Conservation (phyloP, 495 filamentous ascomycete species). For the Aspergillus kassunensis region DNA sequence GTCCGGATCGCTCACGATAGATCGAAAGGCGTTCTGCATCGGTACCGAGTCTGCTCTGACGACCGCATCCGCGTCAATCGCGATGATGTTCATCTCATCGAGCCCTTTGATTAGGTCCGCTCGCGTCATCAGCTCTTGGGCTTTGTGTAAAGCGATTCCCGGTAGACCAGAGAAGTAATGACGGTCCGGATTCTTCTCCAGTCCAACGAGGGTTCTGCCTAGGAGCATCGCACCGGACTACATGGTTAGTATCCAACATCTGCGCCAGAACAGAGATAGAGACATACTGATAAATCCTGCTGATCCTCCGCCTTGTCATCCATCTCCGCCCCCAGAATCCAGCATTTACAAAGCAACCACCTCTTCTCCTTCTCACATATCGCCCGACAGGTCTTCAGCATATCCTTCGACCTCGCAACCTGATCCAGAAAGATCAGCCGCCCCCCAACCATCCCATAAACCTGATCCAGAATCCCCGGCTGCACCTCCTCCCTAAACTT, state of each 20-base stretch:
- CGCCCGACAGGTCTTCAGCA: slow-evolving; percentile 69
- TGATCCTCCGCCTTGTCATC: slow-evolving; percentile 99
- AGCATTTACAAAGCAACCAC: slow-evolving; percentile 93
- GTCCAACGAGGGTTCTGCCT: slow-evolving; percentile 80
- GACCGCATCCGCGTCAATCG: slow-evolving; percentile 80
- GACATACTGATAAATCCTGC: slow-evolving; percentile 83
- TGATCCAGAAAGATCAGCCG: slow-evolving; percentile 80
- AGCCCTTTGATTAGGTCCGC: slow-evolving; percentile 89
- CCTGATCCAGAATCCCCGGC: slow-evolving; percentile 56
- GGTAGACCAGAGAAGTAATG: slow-evolving; percentile 73
- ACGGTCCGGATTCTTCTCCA: slow-evolving; percentile 60
- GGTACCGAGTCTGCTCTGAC: slow-evolving; percentile 93
- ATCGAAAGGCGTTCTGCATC: slow-evolving; percentile 87
- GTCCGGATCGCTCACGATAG: slow-evolving; percentile 65
- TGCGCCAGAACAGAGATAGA: no score
- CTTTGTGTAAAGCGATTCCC: slow-evolving; percentile 76
- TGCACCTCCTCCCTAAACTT: slow-evolving; percentile 59
- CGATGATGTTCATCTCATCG: slow-evolving; percentile 93
- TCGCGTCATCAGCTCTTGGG: slow-evolving; percentile 89
- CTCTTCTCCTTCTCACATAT: slow-evolving; percentile 82
- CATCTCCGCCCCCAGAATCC: slow-evolving; percentile 89
- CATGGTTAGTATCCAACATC: slow-evolving; percentile 6
- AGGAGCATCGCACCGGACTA: slow-evolving; percentile 92
- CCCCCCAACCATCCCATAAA: slow-evolving; percentile 83
- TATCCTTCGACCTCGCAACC: slow-evolving; percentile 80